phyloP scores from a whole-genome alignment of 305 asterid genomes.

The Fraxinus nigra region DNA sequence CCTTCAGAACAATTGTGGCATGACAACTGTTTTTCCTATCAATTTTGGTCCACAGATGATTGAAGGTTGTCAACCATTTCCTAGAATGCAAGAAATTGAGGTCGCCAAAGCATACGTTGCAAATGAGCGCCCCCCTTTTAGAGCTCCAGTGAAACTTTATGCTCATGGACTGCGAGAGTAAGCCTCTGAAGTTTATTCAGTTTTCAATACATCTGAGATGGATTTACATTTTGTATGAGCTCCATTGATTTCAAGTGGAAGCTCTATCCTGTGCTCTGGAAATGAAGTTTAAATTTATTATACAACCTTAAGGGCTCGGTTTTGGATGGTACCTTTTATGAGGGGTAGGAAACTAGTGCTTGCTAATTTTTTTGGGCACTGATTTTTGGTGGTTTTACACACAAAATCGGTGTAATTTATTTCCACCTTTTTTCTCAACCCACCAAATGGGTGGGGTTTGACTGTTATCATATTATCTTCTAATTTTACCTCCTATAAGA shows the following conservation, averaged over 20 bases:
- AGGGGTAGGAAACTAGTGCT: neutral
- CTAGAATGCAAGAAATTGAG: constrained; percentile 51
- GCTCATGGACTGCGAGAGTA: constrained; percentile 67
- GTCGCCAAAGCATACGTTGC: constrained; percentile 71
- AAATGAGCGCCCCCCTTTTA: constrained; percentile 77
- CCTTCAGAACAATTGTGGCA: neutral
- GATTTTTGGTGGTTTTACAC: neutral
- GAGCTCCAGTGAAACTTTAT: constrained; percentile 60
- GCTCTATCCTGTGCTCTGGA: neutral
- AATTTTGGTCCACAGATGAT: constrained; percentile 54
- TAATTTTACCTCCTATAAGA: neutral
- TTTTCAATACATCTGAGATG: constrained; percentile 3
- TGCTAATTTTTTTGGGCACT: neutral
- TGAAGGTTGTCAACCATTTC: constrained; percentile 74
- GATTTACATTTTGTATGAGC: neutral
- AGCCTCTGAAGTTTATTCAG: constrained; percentile 29
- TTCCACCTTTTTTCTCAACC: neutral
- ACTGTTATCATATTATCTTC: neutral
- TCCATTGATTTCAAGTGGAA: constrained; percentile 9
- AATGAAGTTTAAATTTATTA: neutral
- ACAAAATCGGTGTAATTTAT: neutral
- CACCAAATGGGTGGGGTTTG: neutral
- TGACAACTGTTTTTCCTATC: constrained; percentile 16
- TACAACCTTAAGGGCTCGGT: neutral
- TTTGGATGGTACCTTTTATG: neutral